phyloP scores from a whole-genome alignment of 495 filamentous ascomycete genomes.

The Penicillium turbatum region DNA sequence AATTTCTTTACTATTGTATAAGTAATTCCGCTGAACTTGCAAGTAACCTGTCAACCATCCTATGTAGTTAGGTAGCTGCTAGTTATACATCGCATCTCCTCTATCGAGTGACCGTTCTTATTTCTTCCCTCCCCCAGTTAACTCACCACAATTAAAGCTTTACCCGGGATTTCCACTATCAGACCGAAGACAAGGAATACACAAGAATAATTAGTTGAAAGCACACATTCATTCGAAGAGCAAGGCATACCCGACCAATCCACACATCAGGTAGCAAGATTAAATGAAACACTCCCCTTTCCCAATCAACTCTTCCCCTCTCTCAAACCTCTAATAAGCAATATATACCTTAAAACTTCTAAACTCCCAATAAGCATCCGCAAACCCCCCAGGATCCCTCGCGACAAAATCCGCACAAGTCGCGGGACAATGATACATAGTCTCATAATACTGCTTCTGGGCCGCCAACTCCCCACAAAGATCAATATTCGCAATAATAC shows the following conservation, averaged over 20 bases:
- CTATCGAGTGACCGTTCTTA: too few species aligned
- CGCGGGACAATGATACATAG: conserved; percentile 41
- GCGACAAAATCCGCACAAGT: conserved; percentile 42
- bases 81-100: too few species aligned
- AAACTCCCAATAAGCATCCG: conserved; percentile 51
- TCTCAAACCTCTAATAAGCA: conserved; percentile 5
- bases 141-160: too few species aligned
- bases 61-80: too few species aligned
- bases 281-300: too few species aligned
- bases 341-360: conserved; percentile 42
- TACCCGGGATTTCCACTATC: too few species aligned
- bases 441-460: conserved; percentile 31
- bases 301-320: too few species aligned
- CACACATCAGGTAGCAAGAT: neutral
- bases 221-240: neutral
- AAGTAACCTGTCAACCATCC: neutral
- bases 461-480: conserved; percentile 44
- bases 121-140: too few species aligned
- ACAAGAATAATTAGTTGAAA: too few species aligned
- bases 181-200: too few species aligned
- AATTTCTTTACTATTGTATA: neutral
- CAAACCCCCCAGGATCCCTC: conserved; percentile 34
- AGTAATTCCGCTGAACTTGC: neutral
- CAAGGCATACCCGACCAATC: neutral
- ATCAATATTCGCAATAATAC: conserved; percentile 51